Base-by-base conservation (phyloP, 2,329 filamentous ascomycete species). In the Aspergillus sp. region DNA sequence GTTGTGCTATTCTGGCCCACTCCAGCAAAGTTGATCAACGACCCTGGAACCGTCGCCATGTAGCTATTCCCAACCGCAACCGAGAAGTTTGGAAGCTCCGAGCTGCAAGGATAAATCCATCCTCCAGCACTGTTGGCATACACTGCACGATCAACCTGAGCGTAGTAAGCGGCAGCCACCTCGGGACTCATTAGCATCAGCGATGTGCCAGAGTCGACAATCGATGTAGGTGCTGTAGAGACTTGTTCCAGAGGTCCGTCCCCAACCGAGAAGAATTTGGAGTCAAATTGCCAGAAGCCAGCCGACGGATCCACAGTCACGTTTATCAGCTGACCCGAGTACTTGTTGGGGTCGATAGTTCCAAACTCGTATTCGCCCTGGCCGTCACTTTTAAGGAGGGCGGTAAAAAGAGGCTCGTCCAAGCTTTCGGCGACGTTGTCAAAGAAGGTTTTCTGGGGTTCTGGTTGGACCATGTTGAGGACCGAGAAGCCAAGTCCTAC, bases 301-400 rank as follows among this genome's bases (percentile, higher is more conserved):
- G 73, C 68, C 9, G 74, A 74, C 15, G 73, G 75, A 61, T 87
- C 79, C 52, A 88, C 74, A 7, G 77, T 71, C 17, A 82, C 73
- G 62, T 82, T 88, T 19, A 74, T 67, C 58, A 90, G 76, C 3
- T 75, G 58, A 30, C 85, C 86, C 2, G 65, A 73, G 64, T 85
- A 86, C 57, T 86, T 82, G 48, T 69, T 70, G 1, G 59, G 61
- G 62, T 90, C 84, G 58, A 90, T 82, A 56, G 67, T 76, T 51
- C 87, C 87, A 59, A 90, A 90, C 61, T 88, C 83, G 69, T 88
- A 90, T 25, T 78, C 76, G 41, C 86, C 86, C 2, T 74, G 70
- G 13, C 74, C 72, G 49, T 76, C 73, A 54, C 79, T 75, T 60
- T 80, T 79, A 41, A 91, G 74, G 51, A 85, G 78, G 20, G 83